phyloP scores from a whole-genome alignment of 2,329 filamentous ascomycete genomes.

The Rhinocladiella mackenziei region DNA sequence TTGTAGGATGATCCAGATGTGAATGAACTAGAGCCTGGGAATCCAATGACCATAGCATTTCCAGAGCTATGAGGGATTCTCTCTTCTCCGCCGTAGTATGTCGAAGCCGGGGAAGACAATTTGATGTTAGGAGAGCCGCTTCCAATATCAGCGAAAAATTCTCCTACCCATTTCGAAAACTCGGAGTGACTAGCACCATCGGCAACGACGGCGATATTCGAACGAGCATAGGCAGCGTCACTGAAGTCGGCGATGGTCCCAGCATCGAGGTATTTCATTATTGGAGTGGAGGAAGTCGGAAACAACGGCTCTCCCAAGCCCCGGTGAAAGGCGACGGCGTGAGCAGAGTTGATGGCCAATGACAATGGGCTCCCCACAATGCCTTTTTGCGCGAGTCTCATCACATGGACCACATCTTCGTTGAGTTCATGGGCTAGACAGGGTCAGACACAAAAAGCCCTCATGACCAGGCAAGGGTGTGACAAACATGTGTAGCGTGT shows the following conservation, averaged over 20 bases:
- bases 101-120: slow-evolving; percentile 62
- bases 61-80: slow-evolving; percentile 71
- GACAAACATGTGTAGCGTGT: slow-evolving; percentile 73
- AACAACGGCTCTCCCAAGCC: slow-evolving; percentile 79
- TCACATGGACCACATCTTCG: slow-evolving; percentile 75
- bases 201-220: slow-evolving; percentile 86
- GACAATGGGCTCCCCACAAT: slow-evolving; percentile 60
- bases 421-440: slow-evolving; percentile 76
- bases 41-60: slow-evolving; percentile 84
- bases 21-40: slow-evolving; percentile 80
- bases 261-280: slow-evolving; percentile 76
- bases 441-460: slow-evolving; percentile 7
- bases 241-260: slow-evolving; percentile 72
- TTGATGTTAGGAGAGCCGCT: slow-evolving; percentile 48
- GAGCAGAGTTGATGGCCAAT: slow-evolving; percentile 79
- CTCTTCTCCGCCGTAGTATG: slow-evolving; percentile 95
- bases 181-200: slow-evolving; percentile 76
- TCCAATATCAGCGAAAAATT: slow-evolving; percentile 77
- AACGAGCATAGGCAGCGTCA: slow-evolving; percentile 74
- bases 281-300: slow-evolving; percentile 66
- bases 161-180: slow-evolving; percentile 81
- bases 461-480: background rate
- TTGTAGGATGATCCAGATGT: slow-evolving; percentile 69
- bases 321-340: slow-evolving; percentile 84
- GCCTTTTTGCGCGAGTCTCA: slow-evolving; percentile 73